Evolutionary conservation across 352 stramenopile genomes (phyloP).

Genomic region (Phytophthora melonis): DNA sequence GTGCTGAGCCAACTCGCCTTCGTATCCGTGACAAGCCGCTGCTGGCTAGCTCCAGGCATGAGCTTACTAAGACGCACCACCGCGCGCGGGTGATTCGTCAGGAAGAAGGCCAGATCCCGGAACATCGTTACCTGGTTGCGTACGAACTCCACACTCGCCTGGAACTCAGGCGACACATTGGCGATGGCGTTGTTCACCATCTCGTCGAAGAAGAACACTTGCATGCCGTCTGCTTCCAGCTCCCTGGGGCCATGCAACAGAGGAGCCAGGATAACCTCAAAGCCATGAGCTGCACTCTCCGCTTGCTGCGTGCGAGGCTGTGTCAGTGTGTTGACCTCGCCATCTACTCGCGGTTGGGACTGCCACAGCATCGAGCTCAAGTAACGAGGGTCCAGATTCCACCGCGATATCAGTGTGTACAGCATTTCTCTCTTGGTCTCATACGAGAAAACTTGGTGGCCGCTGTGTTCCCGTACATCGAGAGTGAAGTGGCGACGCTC

Average conservation of each 20-base stretch:
- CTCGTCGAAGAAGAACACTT: constrained; percentile 54
- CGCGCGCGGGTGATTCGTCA: constrained; percentile 56
- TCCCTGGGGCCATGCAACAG: constrained; percentile 46
- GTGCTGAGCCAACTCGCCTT: constrained; percentile 59
- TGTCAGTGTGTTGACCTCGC: constrained; percentile 7
- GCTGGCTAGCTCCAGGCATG: constrained; percentile 41
- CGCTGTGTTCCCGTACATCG: constrained; percentile 55
- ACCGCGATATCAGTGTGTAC: constrained; percentile 49
- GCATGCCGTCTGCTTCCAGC: constrained; percentile 48
- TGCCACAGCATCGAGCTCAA: constrained; percentile 61
- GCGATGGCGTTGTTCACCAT: constrained; percentile 53
- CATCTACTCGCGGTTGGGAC: constrained; percentile 47
- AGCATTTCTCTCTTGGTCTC: constrained; percentile 56
- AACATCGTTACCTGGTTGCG: constrained; percentile 47
- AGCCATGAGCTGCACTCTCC: constrained; percentile 52
- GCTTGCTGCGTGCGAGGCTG: constrained; percentile 45
- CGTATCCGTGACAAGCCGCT: constrained; percentile 50
- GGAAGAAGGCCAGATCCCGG: constrained; percentile 54
- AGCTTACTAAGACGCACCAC: constrained; percentile 54
- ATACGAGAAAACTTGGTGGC: constrained; percentile 45
- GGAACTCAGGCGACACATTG: constrained; percentile 44
- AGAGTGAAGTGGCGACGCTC: constrained; percentile 56
- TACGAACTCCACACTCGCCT: constrained; percentile 46
- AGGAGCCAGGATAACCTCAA: constrained; percentile 57
- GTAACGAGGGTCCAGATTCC: constrained; percentile 58